A percentile compares a stretch with the other conserved stretches of the same genome.
Evolutionary conservation across 768 basidiomycete species (phyloP).

Genomic region (Phanerodontia chrysosporium): DNA sequence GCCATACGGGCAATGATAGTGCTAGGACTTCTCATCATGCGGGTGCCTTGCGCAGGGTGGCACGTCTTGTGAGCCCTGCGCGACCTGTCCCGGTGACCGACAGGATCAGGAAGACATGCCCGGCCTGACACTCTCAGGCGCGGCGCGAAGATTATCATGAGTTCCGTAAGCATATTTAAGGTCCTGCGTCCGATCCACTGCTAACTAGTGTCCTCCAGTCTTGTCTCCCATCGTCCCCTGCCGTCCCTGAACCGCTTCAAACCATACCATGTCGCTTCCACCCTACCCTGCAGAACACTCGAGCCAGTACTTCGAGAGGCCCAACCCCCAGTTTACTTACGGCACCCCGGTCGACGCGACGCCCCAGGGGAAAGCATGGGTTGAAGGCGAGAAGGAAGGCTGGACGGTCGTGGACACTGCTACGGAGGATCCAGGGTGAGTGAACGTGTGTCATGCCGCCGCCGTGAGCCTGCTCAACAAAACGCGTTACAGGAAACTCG

Average conservation of each 20-base stretch:
- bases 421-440: background rate
- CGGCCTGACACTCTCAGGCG: no score
- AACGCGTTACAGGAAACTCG: background rate
- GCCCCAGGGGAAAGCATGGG: background rate
- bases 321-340: constrained; percentile 5
- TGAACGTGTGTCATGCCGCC: background rate
- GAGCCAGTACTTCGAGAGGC: background rate
- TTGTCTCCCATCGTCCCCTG: no score
- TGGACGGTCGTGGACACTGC: constrained; percentile 10
- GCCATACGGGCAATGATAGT: no score
- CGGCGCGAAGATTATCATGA: no score
- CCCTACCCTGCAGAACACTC: background rate
- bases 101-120: no score
- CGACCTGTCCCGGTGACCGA: no score
- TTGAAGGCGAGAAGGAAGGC: constrained; percentile 8
- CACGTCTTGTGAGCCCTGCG: no score
- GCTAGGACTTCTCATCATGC: no score
- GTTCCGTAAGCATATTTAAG: no score
- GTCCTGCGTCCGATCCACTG: no score
- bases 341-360: background rate
- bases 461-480: background rate
- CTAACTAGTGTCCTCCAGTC: no score
- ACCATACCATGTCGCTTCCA: background rate
- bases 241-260: background rate
- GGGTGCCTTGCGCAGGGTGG: no score